Conservation (phyloP, 2,329 filamentous ascomycete species). For the Beauveria pseudobassiana region DNA sequence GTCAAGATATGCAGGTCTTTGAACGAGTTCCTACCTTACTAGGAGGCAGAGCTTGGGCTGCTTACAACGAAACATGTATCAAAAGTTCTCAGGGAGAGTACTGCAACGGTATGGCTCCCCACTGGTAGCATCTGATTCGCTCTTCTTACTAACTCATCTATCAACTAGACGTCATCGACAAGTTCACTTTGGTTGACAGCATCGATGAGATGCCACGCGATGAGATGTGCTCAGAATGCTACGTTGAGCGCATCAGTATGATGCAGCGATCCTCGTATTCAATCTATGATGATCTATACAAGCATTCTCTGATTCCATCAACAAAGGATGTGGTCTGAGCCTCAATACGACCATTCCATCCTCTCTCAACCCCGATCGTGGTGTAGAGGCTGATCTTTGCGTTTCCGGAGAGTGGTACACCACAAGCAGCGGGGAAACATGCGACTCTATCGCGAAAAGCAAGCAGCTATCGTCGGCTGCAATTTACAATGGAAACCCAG, state of each 20-base stretch:
- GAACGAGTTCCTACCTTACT: neutral
- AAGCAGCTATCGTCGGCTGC: no score
- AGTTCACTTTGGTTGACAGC: slow-evolving; percentile 14
- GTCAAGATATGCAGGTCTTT: neutral
- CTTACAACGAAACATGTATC: slow-evolving; percentile 15
- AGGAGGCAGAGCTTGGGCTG: neutral
- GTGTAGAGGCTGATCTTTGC: no score
- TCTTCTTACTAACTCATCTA: neutral
- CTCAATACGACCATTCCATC: neutral
- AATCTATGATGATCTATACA: slow-evolving; percentile 12
- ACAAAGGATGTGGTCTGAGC: neutral
- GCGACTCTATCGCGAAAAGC: no score
- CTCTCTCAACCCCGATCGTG: no score
- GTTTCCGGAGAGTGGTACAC: no score
- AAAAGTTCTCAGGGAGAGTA: slow-evolving; percentile 15
- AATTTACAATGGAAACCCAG: no score
- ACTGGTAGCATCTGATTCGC: no score
- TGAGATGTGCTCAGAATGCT: slow-evolving; percentile 20
- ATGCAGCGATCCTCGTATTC: slow-evolving; percentile 20
- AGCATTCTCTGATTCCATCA: neutral
- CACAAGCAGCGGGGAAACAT: no score
- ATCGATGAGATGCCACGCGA: slow-evolving; percentile 14
- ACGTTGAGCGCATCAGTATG: slow-evolving; percentile 14
- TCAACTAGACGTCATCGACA: slow-evolving; percentile 11
- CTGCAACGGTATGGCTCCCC: slow-evolving; percentile 14